phyloP scores from a whole-genome alignment of 2,329 filamentous ascomycete species.

The Gliomastix tumulicola region DNA sequence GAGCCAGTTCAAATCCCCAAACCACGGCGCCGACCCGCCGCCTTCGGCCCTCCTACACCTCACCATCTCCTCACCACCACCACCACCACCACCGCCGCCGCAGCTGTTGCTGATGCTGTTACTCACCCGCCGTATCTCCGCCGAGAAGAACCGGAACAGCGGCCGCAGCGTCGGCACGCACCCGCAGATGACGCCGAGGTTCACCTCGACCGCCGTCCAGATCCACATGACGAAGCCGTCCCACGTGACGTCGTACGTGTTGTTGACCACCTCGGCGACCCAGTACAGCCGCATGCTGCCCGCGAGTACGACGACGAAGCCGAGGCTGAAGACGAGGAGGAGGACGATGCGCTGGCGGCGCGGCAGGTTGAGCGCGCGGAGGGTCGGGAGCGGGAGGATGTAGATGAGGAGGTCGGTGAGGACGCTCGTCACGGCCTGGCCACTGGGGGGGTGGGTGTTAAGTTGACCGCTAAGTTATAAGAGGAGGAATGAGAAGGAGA shows the following conservation, averaged over 20 bases:
- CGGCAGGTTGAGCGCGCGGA: conserved; percentile 22
- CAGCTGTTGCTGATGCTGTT: no score
- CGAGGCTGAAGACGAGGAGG: conserved; percentile 27
- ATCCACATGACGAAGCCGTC: conserved; percentile 31
- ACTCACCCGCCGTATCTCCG: not conserved
- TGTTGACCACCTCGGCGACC: conserved; percentile 21
- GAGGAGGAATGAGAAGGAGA: not conserved
- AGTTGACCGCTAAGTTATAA: conserved; percentile 1
- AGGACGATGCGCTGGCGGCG: conserved; percentile 22
- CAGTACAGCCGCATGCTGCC: conserved; percentile 28
- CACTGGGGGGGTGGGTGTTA: conserved; percentile 6
- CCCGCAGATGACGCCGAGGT: conserved; percentile 32
- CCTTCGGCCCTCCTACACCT: not conserved
- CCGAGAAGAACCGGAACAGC: conserved; percentile 13
- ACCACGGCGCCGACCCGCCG: no score
- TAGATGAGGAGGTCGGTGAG: conserved; percentile 26
- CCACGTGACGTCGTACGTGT: conserved; percentile 33
- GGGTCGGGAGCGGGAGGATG: conserved; percentile 25
- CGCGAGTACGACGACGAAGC: conserved; percentile 26
- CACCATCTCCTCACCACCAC: not conserved
- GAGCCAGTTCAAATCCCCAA: no score
- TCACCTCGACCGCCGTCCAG: conserved; percentile 32
- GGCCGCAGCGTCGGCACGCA: conserved; percentile 25
- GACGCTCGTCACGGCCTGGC: conserved; percentile 22
- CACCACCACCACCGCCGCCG: not conserved